Evolutionary conservation across 768 basidiomycete species (phyloP).

Genomic region (Podaxis sp.): DNA sequence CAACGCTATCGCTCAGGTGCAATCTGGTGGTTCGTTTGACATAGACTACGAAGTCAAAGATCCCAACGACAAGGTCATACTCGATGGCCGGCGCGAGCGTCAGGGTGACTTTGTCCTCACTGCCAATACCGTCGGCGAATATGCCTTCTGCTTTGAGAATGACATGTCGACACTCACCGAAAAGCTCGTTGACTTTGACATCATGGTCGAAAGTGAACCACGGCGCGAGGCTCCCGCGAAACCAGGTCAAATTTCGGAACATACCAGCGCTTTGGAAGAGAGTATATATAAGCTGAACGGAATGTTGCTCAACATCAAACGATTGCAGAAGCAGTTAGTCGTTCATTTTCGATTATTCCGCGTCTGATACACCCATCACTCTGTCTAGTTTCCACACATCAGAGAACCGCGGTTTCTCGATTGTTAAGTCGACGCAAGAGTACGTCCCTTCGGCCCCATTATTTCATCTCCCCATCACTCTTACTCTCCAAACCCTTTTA

Average conservation of each 20-base stretch:
- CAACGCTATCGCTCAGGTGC: slow-evolving; percentile 57
- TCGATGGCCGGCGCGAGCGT: slow-evolving; percentile 86
- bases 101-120: slow-evolving; percentile 98
- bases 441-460: slow-evolving; percentile 28
- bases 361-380: background rate
- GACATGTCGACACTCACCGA: slow-evolving; percentile 94
- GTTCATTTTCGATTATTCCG: background rate
- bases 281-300: slow-evolving; percentile 90
- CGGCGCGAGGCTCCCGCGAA: slow-evolving; percentile 87
- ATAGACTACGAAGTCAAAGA: slow-evolving; percentile 93
- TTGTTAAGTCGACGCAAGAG: slow-evolving; percentile 90
- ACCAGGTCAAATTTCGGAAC: slow-evolving; percentile 84
- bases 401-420: slow-evolving; percentile 91
- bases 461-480: background rate
- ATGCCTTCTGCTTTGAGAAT: slow-evolving; percentile 97
- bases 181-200: slow-evolving; percentile 93
- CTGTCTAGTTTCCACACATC: slow-evolving; percentile 85
- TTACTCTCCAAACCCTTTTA: slow-evolving; percentile 26
- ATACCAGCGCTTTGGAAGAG: slow-evolving; percentile 92
- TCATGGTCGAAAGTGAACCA: slow-evolving; percentile 98
- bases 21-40: slow-evolving; percentile 97
- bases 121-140: slow-evolving; percentile 88
- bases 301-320: slow-evolving; percentile 84
- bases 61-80: slow-evolving; percentile 82
- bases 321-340: slow-evolving; percentile 93